Evolutionary conservation across 768 basidiomycete genomes (phyloP), one percentile per base, ranked within the genome.

Genomic region (Amanita pseudoporphyria): DNA sequence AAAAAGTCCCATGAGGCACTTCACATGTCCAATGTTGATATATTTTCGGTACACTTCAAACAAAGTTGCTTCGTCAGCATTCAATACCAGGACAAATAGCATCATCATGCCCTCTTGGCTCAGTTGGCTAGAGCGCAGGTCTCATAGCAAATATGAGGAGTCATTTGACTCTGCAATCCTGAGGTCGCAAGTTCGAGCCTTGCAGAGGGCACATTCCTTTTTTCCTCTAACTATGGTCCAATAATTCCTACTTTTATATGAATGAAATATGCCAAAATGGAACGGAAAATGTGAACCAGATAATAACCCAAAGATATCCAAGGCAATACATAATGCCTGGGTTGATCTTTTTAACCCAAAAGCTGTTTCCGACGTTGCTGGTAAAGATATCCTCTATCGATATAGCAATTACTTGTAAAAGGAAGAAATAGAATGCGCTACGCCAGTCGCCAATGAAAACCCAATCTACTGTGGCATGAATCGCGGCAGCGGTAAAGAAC

Each of bases 121-220:
- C 71, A 72, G 71, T 70, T 72, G 71, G 71, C 60, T 73, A 72
- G 71, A 72, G 71, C 72, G 71, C 71, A 71, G 72, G 72, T 73
- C 71, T 73, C 71, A 72, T 73, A 73, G 57, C 14, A 22, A 47
- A 7, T 44, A 62, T 69, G 69, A 69, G 56, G 54, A 59, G 55
- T 22, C 18, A 0, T 0, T n/a, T 2, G 0, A 3, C 53, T 57
- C 47, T 18, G 39, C 21, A 37, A 37, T 45, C 46, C 42, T 45
- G 40, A 52, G 47, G 47, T 52, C 52, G 49, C 49, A 49, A 53
- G 52, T 49, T 53, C 52, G 47, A 53, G 31, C 47, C 52, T 53
- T 43, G 43, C 52, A 49, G 52, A 43, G 47, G 52, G 52, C 52
- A 53, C 10, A 9, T 1, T n/a, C 18, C 43, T 53, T 47, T 47